Conservation (phyloP, 108 stramenopile genomes). For the Conticribra guillardii region DNA sequence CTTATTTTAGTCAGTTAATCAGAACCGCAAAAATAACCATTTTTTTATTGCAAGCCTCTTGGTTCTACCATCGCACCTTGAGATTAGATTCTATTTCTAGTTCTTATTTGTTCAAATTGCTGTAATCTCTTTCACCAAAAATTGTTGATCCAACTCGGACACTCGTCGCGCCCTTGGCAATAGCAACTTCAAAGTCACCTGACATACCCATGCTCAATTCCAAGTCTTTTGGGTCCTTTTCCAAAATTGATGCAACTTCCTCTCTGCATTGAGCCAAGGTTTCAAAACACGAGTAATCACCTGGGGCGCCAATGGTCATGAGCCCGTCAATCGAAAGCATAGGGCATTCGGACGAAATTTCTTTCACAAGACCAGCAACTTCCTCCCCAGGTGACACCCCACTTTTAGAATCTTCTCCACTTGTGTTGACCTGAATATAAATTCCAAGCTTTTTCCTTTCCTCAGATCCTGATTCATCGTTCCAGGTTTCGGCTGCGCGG, state of each 20-base stretch:
- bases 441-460: conserved; percentile 65
- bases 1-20: too few relatives aligned
- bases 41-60: too few relatives aligned
- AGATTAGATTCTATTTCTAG: too few relatives aligned
- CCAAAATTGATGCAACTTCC: conserved; percentile 54
- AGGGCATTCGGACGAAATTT: conserved; percentile 76
- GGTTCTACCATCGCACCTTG: too few relatives aligned
- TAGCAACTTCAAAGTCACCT: conserved; percentile 95
- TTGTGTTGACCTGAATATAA: conserved; percentile 96
- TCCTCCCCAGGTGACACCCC: conserved; percentile 82
- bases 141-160: conserved; percentile 97
- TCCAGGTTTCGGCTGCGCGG: conserved; percentile 60
- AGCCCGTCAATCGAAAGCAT: conserved; percentile 85
- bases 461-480: conserved; percentile 19
- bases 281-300: conserved; percentile 87
- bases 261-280: conserved; percentile 62
- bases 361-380: conserved; percentile 51
- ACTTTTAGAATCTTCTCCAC: conserved; percentile 94
- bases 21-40: too few relatives aligned
- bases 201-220: conserved; percentile 99
- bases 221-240: conserved; percentile 49
- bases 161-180: conserved; percentile 90
- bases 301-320: conserved; percentile 98
- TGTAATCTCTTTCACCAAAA: conserved; percentile 95
- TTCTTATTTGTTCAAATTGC: conserved; percentile 47